These are phyloP conservation scores for Cryptococcus sp. DNA, from an alignment of 1,284 basidiomycete genomes.

Conservation along the genomic window DNA sequence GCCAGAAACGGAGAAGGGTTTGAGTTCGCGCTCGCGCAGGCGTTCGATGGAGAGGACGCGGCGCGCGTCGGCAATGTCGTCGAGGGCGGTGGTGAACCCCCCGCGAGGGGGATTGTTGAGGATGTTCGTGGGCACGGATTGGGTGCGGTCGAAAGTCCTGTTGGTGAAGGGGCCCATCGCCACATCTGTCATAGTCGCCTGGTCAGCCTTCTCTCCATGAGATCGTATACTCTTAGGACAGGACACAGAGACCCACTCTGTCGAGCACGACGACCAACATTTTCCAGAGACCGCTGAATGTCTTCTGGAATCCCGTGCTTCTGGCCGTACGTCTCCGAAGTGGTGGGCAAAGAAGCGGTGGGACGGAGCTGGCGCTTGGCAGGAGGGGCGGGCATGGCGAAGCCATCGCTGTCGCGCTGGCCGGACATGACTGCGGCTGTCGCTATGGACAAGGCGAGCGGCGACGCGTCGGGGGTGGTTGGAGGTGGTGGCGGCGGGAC, in stretches of 20 bases:
- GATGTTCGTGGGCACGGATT: slow-evolving; percentile 29
- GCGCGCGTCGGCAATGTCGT: slow-evolving; percentile 26
- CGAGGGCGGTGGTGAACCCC: slow-evolving; percentile 27
- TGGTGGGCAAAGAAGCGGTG: slow-evolving; percentile 27
- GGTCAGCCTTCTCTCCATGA: not conserved
- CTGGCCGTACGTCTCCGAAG: slow-evolving; percentile 37
- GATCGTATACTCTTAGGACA: no score
- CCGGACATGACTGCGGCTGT: not conserved
- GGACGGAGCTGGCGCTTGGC: slow-evolving; percentile 30
- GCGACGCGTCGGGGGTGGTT: not conserved
- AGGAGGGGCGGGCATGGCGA: slow-evolving; percentile 12
- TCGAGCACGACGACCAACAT: slow-evolving; percentile 29
- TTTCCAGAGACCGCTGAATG: slow-evolving; percentile 32
- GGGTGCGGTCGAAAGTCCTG: slow-evolving; percentile 34
- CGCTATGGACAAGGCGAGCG: slow-evolving; percentile 2
- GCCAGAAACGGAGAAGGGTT: slow-evolving; percentile 22
- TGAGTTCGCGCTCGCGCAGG: slow-evolving; percentile 27
- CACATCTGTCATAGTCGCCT: slow-evolving; percentile 5
- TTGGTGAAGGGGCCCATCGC: slow-evolving; percentile 17
- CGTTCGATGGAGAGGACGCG: slow-evolving; percentile 32
- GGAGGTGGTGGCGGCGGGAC: not conserved
- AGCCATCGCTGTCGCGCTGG: slow-evolving; percentile 7
- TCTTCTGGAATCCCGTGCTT: slow-evolving; percentile 37
- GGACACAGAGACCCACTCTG: slow-evolving; percentile 27
- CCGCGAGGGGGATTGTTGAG: slow-evolving; percentile 4